phyloP scores from a whole-genome alignment of 306 rosid species.

The Prunus mongolica region DNA sequence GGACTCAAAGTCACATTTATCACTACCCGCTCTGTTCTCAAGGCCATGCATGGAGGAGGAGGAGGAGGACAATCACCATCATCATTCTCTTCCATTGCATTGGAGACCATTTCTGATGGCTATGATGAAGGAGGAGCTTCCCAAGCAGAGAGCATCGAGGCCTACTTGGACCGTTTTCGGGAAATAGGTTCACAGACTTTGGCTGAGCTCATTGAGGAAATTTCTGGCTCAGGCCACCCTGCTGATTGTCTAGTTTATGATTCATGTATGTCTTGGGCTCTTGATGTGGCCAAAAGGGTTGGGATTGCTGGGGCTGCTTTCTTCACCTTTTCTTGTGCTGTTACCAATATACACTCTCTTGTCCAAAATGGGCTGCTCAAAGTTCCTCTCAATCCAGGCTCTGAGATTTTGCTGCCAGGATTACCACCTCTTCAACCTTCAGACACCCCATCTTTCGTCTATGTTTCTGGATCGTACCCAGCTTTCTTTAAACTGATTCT shows the following conservation, averaged over 20 bases:
- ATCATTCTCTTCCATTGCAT: not conserved
- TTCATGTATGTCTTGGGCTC: constrained; percentile 32
- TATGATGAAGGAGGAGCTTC: constrained; percentile 6
- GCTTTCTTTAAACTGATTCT: not conserved
- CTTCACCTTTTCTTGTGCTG: constrained; percentile 33
- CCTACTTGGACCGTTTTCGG: constrained; percentile 16
- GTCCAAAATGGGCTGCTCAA: constrained; percentile 17
- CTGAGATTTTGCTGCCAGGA: constrained; percentile 18
- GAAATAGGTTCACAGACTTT: constrained; percentile 23
- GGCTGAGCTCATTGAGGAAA: constrained; percentile 20
- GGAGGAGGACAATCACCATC: not conserved
- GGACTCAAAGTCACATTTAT: constrained; percentile 31
- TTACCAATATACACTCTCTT: constrained; percentile 25
- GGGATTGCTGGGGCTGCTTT: constrained; percentile 23
- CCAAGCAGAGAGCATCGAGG: not conserved
- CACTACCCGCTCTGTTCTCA: constrained; percentile 13
- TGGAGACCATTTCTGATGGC: constrained; percentile 46
- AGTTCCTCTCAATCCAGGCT: constrained; percentile 11
- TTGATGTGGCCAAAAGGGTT: constrained; percentile 34
- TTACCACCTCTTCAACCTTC: constrained; percentile 15
- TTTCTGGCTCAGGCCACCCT: not conserved
- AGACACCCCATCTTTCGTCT: constrained; percentile 42
- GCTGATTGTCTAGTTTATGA: constrained; percentile 40
- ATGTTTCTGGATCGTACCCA: not conserved
- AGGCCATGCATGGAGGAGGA: not conserved